These are phyloP conservation scores for Rhizoclosmatium hyalinum DNA, from an alignment of 371 early-diverging fungal species.

Conservation along the genomic window DNA sequence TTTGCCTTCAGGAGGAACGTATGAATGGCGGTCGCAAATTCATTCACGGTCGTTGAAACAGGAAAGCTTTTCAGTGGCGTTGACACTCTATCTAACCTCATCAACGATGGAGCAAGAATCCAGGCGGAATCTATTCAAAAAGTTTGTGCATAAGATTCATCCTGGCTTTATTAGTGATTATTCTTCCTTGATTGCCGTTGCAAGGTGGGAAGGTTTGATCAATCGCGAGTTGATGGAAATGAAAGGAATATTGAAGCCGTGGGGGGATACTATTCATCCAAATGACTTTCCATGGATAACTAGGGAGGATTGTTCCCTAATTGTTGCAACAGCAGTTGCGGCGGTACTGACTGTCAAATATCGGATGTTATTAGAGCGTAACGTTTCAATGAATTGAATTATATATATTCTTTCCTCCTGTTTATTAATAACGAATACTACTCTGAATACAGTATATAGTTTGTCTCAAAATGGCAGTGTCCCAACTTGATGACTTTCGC, in stretches of 20 bases:
- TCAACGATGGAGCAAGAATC: neutral
- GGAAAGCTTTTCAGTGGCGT: neutral
- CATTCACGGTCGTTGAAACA: no score
- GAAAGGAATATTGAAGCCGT: neutral
- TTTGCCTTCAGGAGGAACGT: neutral
- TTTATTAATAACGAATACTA: no score
- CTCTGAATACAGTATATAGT: no score
- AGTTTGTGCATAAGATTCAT: neutral
- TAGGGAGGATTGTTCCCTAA: neutral
- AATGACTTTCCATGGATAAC: neutral
- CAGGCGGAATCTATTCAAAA: no score
- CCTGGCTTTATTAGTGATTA: neutral
- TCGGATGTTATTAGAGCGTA: neutral
- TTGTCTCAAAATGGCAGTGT: no score
- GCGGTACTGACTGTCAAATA: neutral
- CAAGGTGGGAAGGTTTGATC: neutral
- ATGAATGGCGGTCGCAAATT: neutral
- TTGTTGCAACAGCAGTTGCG: neutral
- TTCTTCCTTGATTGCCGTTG: neutral
- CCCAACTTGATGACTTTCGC: no score
- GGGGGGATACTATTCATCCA: neutral
- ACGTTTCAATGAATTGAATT: neutral
- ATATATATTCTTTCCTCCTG: neutral
- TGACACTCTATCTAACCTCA: neutral
- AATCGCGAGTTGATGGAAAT: neutral